phyloP scores from a whole-genome alignment of 345 rosid genomes.

The Brassica nigra region DNA sequence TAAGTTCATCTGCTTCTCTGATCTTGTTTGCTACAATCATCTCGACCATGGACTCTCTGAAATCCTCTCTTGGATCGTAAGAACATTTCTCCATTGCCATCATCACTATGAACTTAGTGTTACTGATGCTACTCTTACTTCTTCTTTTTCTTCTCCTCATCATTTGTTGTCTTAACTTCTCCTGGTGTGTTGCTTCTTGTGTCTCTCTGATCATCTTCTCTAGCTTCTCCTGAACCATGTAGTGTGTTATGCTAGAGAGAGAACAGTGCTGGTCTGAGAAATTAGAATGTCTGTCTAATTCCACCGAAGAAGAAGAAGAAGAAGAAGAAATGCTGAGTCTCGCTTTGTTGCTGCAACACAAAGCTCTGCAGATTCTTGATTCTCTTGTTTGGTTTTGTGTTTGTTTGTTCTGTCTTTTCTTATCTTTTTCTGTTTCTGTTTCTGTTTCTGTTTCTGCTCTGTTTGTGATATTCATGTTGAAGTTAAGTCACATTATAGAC shows the following conservation, averaged over 20 bases:
- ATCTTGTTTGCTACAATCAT: slow-evolving; percentile 71
- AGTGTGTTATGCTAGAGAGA: slow-evolving; percentile 75
- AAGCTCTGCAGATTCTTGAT: slow-evolving; percentile 54
- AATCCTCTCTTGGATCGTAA: slow-evolving; percentile 74
- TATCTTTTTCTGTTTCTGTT: slow-evolving; percentile 3
- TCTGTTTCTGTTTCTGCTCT: slow-evolving; percentile 15
- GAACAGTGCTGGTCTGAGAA: slow-evolving; percentile 53
- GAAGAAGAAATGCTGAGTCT: slow-evolving; percentile 72
- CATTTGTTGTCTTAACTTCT: slow-evolving; percentile 24
- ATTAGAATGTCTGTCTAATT: slow-evolving; percentile 34
- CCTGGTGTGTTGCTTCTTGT: slow-evolving; percentile 40
- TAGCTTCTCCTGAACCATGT: slow-evolving; percentile 84
- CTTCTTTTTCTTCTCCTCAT: slow-evolving; percentile 25
- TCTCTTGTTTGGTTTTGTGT: slow-evolving; percentile 32
- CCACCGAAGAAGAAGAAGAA: slow-evolving; percentile 50
- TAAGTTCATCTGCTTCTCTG: slow-evolving; percentile 64
- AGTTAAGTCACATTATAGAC: slow-evolving; percentile 25
- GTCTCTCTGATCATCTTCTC: slow-evolving; percentile 65
- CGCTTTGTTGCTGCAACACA: slow-evolving; percentile 70
- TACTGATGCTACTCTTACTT: slow-evolving; percentile 38
- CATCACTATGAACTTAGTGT: slow-evolving; percentile 71
- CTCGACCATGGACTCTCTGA: slow-evolving; percentile 76
- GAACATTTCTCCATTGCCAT: slow-evolving; percentile 86
- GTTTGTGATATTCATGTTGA: slow-evolving; percentile 34
- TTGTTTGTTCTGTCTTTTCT: slow-evolving; percentile 19